phyloP scores from a whole-genome alignment of 179 eudicot species.

The Sideroxylon spinosum region DNA sequence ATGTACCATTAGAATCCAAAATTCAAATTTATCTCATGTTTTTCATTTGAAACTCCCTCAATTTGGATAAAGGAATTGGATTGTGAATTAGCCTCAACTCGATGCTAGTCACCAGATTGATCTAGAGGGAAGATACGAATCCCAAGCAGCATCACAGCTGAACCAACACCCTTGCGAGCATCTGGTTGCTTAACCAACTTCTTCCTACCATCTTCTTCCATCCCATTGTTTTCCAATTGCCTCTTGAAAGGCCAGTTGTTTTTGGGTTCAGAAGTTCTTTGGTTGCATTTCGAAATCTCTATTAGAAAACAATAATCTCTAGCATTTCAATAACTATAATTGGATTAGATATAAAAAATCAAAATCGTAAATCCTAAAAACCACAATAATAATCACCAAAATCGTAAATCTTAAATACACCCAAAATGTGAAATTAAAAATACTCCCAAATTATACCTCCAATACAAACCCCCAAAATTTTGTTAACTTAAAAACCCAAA shows the following conservation, averaged over 20 bases:
- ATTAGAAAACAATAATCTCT: not conserved
- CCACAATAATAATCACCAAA: no score
- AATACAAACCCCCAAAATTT: no score
- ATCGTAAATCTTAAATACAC: no score
- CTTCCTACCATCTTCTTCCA: constrained; percentile 30
- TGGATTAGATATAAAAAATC: constrained; percentile 42
- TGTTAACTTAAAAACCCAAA: no score
- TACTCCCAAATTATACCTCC: no score
- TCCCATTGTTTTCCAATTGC: constrained; percentile 39
- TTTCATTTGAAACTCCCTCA: not conserved
- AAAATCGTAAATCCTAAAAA: no score
- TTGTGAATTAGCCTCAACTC: not conserved
- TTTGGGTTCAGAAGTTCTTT: constrained; percentile 48
- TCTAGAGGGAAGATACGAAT: constrained; percentile 27
- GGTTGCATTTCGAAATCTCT: constrained; percentile 19
- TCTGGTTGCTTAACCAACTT: constrained; percentile 34
- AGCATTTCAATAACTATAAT: constrained; percentile 8
- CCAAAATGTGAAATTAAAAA: no score
- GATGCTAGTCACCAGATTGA: constrained; percentile 15
- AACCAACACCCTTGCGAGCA: constrained; percentile 20
- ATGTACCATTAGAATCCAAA: not conserved
- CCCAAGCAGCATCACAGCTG: constrained; percentile 24
- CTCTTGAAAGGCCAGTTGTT: constrained; percentile 44
- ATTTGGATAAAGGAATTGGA: no score
- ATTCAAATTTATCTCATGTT: not conserved